phyloP scores from a whole-genome alignment of 2,329 filamentous ascomycete species.

The Microsporum canis region DNA sequence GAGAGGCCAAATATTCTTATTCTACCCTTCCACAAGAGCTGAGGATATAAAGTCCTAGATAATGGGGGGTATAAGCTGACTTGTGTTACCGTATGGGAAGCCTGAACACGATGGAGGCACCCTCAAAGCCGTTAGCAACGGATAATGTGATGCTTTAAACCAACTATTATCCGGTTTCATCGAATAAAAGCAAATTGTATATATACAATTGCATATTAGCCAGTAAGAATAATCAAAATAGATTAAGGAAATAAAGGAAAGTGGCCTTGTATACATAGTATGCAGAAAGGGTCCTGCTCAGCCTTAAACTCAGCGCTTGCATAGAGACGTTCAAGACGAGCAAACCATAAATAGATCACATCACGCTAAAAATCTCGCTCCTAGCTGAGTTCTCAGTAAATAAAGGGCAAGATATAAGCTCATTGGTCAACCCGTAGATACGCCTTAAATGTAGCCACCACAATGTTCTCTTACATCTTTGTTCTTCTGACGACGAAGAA shows the following conservation, averaged over 20 bases:
- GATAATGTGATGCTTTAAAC: neutral
- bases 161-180: neutral
- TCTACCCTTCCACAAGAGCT: neutral
- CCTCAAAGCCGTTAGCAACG: neutral
- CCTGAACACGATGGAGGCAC: neutral
- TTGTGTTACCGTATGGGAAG: neutral
- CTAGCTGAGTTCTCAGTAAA: neutral
- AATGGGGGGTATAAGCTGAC: neutral
- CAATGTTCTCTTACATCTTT: neutral
- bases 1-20: neutral
- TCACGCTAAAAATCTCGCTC: neutral
- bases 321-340: neutral
- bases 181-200: neutral
- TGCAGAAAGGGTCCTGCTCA: neutral
- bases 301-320: neutral
- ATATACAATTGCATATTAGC: neutral
- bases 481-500: neutral
- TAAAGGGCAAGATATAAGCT: neutral
- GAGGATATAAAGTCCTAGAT: neutral
- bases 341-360: conserved; percentile 4
- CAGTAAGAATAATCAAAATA: neutral
- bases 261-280: neutral
- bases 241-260: neutral
- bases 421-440: neutral
- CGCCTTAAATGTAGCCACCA: neutral